These are phyloP conservation scores for Aspergillus bombycis DNA, from an alignment of 2,329 filamentous ascomycete genomes.

Conservation along the genomic window DNA sequence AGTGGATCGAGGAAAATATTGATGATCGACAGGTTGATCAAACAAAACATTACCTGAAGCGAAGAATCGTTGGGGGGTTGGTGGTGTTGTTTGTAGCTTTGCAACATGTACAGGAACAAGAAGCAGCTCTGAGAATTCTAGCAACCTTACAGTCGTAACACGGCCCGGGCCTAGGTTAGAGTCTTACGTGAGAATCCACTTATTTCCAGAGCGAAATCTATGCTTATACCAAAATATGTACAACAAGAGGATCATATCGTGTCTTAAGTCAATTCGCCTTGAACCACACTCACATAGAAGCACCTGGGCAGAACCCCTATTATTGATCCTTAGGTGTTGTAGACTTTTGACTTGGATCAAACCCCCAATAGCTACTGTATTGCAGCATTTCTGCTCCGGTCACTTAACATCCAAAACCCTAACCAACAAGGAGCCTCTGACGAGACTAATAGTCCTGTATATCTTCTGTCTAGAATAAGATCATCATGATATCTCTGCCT, in stretches of 20 bases:
- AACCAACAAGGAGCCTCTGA: no score
- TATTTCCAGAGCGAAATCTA: not conserved
- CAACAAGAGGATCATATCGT: not conserved
- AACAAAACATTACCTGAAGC: no score
- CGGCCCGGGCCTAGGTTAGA: not conserved
- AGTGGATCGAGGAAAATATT: no score
- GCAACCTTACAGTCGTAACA: not conserved
- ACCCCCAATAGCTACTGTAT: not conserved
- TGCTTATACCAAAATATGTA: no score
- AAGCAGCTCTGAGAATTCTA: not conserved
- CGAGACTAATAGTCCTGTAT: no score
- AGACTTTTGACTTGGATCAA: not conserved
- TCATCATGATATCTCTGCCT: no score
- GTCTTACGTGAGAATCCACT: not conserved
- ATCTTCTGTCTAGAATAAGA: no score
- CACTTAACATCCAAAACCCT: no score
- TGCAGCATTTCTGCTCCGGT: not conserved
- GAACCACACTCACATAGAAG: not conserved
- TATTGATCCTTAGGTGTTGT: not conserved
- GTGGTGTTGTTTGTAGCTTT: not conserved
- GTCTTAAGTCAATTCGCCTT: not conserved
- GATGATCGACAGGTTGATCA: no score
- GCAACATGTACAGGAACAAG: not conserved
- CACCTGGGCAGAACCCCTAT: not conserved
- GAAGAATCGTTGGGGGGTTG: not conserved